Evolutionary conservation across 257 asterid species (phyloP).

Genomic region (Petunia secreta): DNA sequence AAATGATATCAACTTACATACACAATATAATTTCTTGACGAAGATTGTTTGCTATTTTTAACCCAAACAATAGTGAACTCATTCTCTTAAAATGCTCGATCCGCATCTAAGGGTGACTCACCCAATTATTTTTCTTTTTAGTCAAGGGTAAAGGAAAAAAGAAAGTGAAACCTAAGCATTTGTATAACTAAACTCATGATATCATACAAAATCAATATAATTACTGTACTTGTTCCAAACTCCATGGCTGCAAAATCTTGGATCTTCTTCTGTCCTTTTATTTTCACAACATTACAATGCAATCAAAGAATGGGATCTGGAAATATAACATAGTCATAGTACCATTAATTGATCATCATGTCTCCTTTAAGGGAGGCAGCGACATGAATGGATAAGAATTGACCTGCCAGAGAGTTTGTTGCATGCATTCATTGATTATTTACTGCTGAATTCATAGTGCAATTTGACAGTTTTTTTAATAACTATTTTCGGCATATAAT

Average conservation of each 20-base stretch:
- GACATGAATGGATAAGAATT: conserved; percentile 10
- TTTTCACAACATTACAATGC: background rate
- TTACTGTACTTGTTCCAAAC: background rate
- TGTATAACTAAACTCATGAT: background rate
- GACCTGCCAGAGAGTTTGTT: background rate
- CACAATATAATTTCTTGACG: too few species aligned
- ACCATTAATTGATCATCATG: background rate
- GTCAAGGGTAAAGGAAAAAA: too few species aligned
- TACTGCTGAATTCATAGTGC: background rate
- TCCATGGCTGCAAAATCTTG: background rate
- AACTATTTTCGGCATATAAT: too few species aligned
- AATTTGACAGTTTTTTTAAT: too few species aligned
- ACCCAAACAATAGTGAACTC: too few species aligned
- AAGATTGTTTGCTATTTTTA: too few species aligned
- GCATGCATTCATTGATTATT: background rate
- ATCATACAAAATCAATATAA: background rate
- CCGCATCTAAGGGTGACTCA: too few species aligned
- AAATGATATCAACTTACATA: too few species aligned
- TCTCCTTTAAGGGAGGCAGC: background rate
- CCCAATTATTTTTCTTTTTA: too few species aligned
- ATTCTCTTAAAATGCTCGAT: too few species aligned
- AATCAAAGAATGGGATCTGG: background rate
- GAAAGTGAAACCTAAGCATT: background rate
- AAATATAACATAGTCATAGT: background rate
- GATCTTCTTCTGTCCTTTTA: too few species aligned